Evolutionary conservation across 139 green algal genomes (phyloP).

Genomic region (Picochlorum costavermella): DNA sequence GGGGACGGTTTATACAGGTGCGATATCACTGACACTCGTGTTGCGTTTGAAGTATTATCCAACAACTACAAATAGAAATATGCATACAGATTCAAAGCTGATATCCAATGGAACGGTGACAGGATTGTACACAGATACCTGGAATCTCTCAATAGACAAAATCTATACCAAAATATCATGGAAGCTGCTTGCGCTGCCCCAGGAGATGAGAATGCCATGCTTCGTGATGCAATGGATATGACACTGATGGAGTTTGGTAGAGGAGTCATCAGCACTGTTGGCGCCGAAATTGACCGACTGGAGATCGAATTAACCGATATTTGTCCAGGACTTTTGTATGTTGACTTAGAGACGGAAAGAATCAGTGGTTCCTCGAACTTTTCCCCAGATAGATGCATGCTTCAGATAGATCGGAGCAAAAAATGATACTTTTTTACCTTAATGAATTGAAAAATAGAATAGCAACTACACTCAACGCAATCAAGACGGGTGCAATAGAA

Average conservation of each 20-base stretch:
- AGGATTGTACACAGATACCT: conserved; percentile 26
- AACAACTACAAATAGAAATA: conserved; percentile 5
- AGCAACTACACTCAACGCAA: conserved; percentile 52
- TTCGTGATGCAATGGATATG: conserved; percentile 26
- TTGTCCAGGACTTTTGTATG: conserved; percentile 57
- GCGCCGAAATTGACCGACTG: conserved; percentile 82
- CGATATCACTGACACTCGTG: neutral
- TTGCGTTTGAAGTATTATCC: neutral
- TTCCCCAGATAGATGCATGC: neutral
- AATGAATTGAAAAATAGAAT: conserved; percentile 83
- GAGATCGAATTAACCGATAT: conserved; percentile 65
- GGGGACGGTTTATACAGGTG: conserved; percentile 57
- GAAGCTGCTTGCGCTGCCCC: conserved; percentile 9
- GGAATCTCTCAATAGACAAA: neutral
- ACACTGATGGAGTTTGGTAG: conserved; percentile 53
- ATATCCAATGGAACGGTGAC: conserved; percentile 28
- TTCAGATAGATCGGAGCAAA: neutral
- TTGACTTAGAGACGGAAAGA: conserved; percentile 74
- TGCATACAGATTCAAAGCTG: conserved; percentile 6
- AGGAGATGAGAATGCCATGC: conserved; percentile 5
- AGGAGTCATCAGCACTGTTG: conserved; percentile 69
- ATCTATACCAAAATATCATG: conserved; percentile 26
- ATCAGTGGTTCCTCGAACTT: neutral
- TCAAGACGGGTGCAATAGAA: conserved; percentile 62
- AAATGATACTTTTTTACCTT: conserved; percentile 28